phyloP scores from a whole-genome alignment of 352 stramenopile genomes.

The Peronospora destructor region DNA sequence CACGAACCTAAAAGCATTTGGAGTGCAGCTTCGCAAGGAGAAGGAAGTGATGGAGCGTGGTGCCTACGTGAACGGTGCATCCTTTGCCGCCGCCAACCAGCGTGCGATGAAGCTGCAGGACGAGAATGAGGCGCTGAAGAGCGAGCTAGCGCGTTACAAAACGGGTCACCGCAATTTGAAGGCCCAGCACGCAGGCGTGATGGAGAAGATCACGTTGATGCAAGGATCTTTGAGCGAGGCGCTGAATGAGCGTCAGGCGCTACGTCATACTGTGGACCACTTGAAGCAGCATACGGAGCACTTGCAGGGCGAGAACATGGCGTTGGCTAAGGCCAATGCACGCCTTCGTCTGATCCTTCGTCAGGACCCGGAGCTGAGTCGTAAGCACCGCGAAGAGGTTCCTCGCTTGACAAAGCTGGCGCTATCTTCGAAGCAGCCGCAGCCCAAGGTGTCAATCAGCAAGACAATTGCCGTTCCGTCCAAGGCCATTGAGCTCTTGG shows the following conservation, averaged over 20 bases:
- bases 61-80: slow-evolving; percentile 81
- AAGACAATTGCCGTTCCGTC: slow-evolving; percentile 33
- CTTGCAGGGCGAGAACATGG: slow-evolving; percentile 76
- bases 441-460: slow-evolving; percentile 33
- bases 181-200: slow-evolving; percentile 66
- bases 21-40: slow-evolving; percentile 79
- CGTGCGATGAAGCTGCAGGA: slow-evolving; percentile 81
- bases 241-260: slow-evolving; percentile 58
- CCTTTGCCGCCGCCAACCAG: slow-evolving; percentile 80
- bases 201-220: slow-evolving; percentile 80
- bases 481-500: slow-evolving; percentile 41
- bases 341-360: slow-evolving; percentile 76
- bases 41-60: slow-evolving; percentile 87
- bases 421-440: slow-evolving; percentile 59
- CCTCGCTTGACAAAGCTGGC: slow-evolving; percentile 76
- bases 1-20: slow-evolving; percentile 78
- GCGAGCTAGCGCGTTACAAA: slow-evolving; percentile 73
- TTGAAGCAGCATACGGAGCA: slow-evolving; percentile 69
- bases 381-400: slow-evolving; percentile 81
- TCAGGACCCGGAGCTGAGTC: slow-evolving; percentile 78
- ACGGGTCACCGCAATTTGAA: slow-evolving; percentile 77
- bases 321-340: slow-evolving; percentile 77
- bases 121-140: slow-evolving; percentile 75
- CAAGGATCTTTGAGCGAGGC: slow-evolving; percentile 66
- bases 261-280: slow-evolving; percentile 68